A percentile compares a stretch with the other conserved stretches of the same genome.
These are phyloP conservation scores for Aspergillus nomiae DNA, from an alignment of 2,329 filamentous ascomycete species.

Conservation along the genomic window DNA sequence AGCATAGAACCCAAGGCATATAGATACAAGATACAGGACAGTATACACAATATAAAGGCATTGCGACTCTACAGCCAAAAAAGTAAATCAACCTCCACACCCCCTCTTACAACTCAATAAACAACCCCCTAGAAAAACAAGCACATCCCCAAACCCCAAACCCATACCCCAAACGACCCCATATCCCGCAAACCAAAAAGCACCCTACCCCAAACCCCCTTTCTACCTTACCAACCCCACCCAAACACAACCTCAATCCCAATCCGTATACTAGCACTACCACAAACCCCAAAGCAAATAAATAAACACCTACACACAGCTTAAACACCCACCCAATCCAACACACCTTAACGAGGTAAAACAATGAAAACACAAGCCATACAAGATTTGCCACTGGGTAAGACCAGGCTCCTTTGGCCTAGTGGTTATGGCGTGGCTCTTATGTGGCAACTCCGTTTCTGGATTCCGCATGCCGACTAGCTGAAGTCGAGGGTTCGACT, in stretches of 20 bases:
- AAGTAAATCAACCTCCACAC: not conserved
- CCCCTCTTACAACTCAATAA: not conserved
- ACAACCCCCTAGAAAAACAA: not conserved
- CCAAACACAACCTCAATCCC: too few relatives aligned
- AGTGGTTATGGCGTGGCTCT: slow-evolving; percentile 4
- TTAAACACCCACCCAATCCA: not conserved
- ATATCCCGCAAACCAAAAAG: not conserved
- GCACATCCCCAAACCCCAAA: not conserved
- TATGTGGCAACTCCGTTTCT: not conserved
- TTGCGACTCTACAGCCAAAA: not conserved
- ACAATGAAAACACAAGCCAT: not conserved
- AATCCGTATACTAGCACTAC: too few relatives aligned
- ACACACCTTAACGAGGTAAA: not conserved
- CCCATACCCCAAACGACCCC: too few relatives aligned
- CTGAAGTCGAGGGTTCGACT: slow-evolving; percentile 4
- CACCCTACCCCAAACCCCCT: too few relatives aligned
- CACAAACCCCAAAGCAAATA: not conserved
- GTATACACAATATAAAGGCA: not conserved
- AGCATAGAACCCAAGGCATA: not conserved
- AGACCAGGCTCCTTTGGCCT: slow-evolving; percentile 1
- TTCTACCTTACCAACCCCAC: too few relatives aligned
- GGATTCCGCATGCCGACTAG: not conserved
- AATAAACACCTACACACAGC: too few relatives aligned
- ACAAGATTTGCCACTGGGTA: not conserved
- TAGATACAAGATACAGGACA: not conserved